phyloP scores from a whole-genome alignment of 2,329 filamentous ascomycete species.

The Diplocarpon mali region DNA sequence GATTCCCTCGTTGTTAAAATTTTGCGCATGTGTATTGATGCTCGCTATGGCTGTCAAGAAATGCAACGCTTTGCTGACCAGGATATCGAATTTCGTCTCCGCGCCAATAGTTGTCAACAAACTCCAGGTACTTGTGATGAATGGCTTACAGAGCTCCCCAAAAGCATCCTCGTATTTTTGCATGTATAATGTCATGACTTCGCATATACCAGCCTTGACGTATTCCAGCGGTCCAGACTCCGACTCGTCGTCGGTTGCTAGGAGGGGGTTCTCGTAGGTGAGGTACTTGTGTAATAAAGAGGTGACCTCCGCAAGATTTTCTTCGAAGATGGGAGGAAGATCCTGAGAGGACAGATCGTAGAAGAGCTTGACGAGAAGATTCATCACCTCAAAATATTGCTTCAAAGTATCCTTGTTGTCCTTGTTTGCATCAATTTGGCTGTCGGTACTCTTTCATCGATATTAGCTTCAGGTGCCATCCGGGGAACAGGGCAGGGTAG shows the following conservation, averaged over 20 bases:
- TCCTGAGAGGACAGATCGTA: conserved; percentile 98
- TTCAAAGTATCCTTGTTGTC: conserved; percentile 64
- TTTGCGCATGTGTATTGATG: conserved; percentile 63
- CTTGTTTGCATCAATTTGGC: conserved; percentile 62
- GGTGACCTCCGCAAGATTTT: conserved; percentile 68
- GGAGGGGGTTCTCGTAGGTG: conserved; percentile 71
- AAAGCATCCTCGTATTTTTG: conserved; percentile 96
- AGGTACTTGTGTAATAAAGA: conserved; percentile 85
- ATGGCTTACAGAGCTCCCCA: conserved; percentile 64
- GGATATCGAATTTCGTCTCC: conserved; percentile 85
- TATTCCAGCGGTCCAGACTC: conserved; percentile 78
- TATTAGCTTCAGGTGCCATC: not conserved
- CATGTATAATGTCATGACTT: conserved; percentile 78
- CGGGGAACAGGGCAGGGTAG: conserved; percentile 16
- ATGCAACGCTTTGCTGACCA: conserved; percentile 89
- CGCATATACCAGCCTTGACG: conserved; percentile 88
- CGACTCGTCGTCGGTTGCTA: conserved; percentile 79
- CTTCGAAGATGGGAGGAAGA: conserved; percentile 87
- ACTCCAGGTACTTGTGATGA: conserved; percentile 85
- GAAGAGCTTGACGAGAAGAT: conserved; percentile 81
- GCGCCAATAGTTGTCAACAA: conserved; percentile 76
- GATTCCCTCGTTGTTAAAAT: conserved; percentile 74
- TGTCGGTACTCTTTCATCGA: conserved; percentile 47
- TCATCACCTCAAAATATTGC: conserved; percentile 73
- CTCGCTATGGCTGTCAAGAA: conserved; percentile 86